Base-by-base conservation (phyloP, 2,329 filamentous ascomycete genomes). In the Sporothrix mexicana region DNA sequence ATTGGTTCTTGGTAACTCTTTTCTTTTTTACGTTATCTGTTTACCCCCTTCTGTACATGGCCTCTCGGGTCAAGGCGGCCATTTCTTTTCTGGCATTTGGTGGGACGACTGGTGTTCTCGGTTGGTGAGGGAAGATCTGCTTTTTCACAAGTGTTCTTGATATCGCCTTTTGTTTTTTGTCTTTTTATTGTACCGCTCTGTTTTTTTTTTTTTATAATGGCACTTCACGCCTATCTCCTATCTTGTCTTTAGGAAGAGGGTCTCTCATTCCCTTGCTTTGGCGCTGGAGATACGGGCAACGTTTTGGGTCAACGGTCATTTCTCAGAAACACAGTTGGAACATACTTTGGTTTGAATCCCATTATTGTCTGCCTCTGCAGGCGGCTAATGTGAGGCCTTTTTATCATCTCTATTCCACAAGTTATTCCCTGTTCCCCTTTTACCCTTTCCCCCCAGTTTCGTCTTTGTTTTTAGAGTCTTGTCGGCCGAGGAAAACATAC, bases 21-120 rank as follows among this genome's bases (percentile, higher is more conserved):
- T n/a, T 10, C 7, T 13, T 68, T 30, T 47, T 36, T 67, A n/a
- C n/a, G 5, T 68, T 66, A 1, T 55, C 23, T 41, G 17, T 15
- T 23, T n/a, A 15, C 23, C 36, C 25, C 25, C 59, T 59, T 41
- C 12, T 69, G 62, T 66, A 62, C 61, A 61, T 72, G 64, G n/a
- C 55, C 59, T 64, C 57, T 43, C 17, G 53, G 41, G 51, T 62
- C 43, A 12, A 47, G 66, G 66, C 30, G 71, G 71, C 49, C 30
- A 23, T 69, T 45, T 69, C 71, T 55, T 47, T 69, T 57, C 10
- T 47, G 41, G 43, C 66, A 69, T 64, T 55, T 30, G 71, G 57
- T 61, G 57, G 66, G 45, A 64, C 55, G 67, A 69, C 55, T 62
- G 71, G 71, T 72, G 71, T 72, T 72, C 36, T 23, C 45, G 71